phyloP scores from a whole-genome alignment of 306 rosid species.

The Datisca glomerata region DNA sequence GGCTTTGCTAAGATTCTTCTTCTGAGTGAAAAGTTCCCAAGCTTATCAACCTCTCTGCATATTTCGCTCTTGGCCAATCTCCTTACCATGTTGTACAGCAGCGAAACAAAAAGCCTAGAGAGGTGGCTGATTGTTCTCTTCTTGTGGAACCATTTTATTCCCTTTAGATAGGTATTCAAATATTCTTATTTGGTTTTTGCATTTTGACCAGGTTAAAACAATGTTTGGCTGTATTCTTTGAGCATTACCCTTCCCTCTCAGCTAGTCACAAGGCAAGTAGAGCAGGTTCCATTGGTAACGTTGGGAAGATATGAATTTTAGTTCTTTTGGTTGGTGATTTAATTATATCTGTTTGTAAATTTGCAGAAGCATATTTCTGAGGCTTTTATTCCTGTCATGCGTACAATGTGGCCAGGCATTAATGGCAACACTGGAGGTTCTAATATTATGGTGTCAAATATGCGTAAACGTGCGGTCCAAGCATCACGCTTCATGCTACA shows the following conservation, averaged over 20 bases:
- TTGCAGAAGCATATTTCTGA: conserved; percentile 68
- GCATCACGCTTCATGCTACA: conserved; percentile 96
- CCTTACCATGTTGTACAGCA: conserved; percentile 52
- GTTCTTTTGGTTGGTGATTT: background rate
- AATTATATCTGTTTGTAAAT: too few relatives aligned
- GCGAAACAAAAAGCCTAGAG: conserved; percentile 38
- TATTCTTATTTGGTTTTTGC: conserved; percentile 6
- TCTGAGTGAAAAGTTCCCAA: conserved; percentile 55
- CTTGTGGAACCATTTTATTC: background rate
- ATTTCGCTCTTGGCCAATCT: conserved; percentile 64
- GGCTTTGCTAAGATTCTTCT: conserved; percentile 98
- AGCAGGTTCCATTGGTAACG: background rate
- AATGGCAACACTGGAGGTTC: conserved; percentile 60
- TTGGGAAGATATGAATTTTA: background rate
- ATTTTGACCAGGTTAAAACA: conserved; percentile 63
- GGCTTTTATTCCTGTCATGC: conserved; percentile 72
- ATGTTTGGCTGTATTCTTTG: conserved; percentile 85
- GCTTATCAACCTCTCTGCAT: conserved; percentile 55
- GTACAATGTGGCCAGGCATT: conserved; percentile 94
- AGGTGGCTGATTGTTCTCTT: conserved; percentile 29
- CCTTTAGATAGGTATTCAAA: conserved; percentile 1
- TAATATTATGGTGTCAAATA: conserved; percentile 38
- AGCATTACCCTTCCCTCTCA: conserved; percentile 78
- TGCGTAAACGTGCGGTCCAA: conserved; percentile 88
- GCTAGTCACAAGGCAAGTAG: conserved; percentile 63